These are phyloP conservation scores for Acacia confusa DNA, from an alignment of 306 rosid species.

Conservation along the genomic window DNA sequence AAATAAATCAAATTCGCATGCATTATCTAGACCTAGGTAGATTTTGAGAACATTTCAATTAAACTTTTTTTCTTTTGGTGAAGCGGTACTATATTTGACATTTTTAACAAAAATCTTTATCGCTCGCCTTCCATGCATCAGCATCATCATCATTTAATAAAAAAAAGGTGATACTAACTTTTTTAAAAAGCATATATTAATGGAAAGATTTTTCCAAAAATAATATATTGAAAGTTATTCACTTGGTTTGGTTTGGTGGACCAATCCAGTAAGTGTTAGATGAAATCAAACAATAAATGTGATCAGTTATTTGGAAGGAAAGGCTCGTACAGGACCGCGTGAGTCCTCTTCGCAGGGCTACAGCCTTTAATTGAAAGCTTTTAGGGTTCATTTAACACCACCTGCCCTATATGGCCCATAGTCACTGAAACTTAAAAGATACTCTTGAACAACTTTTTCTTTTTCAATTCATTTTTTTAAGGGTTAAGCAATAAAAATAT, in stretches of 20 bases:
- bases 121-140: background rate
- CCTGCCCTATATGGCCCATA: background rate
- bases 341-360: background rate
- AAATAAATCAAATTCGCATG: too few species aligned
- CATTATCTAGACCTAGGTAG: background rate
- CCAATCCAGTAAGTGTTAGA: background rate
- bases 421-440: background rate
- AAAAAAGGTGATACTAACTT: background rate
- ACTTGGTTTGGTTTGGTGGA: background rate
- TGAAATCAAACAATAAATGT: background rate
- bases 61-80: background rate
- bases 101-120: background rate
- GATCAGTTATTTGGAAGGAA: background rate
- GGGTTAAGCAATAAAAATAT: too few species aligned
- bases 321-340: background rate
- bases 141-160: background rate
- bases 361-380: background rate
- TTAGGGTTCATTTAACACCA: background rate
- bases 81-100: background rate
- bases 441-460: background rate
- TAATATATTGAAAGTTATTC: background rate
- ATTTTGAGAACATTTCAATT: background rate
- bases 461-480: too few species aligned
- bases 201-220: background rate
- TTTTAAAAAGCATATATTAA: background rate